phyloP scores from a whole-genome alignment of 2,329 filamentous ascomycete genomes.

The Graphiopsis chlorocephala region DNA sequence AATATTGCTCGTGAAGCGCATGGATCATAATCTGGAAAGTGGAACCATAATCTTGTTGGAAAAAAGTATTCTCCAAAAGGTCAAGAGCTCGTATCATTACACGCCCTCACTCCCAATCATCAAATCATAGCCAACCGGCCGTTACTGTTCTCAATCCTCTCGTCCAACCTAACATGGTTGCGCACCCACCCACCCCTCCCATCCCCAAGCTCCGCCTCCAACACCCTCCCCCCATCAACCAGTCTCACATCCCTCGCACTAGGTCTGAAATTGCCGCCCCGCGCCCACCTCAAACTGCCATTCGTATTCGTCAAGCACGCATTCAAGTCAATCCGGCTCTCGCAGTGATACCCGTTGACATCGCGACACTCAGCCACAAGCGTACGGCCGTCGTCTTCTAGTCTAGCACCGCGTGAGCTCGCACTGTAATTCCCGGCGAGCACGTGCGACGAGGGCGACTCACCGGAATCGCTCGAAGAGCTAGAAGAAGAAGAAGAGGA shows the following conservation, averaged over 20 bases:
- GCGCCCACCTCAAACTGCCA: slow-evolving; percentile 37
- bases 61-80: no score
- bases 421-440: slow-evolving; percentile 41
- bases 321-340: slow-evolving; percentile 38
- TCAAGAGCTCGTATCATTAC: not conserved
- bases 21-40: no score
- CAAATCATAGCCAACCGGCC: slow-evolving; percentile 35
- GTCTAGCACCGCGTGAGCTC: slow-evolving; percentile 28
- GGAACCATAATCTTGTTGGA: no score
- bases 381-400: slow-evolving; percentile 36
- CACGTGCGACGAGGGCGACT: slow-evolving; percentile 16
- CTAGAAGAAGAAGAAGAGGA: slow-evolving; percentile 20
- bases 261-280: slow-evolving; percentile 38
- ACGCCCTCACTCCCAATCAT: not conserved
- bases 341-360: slow-evolving; percentile 32
- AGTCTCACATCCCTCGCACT: slow-evolving; percentile 34
- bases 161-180: slow-evolving; percentile 36
- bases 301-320: slow-evolving; percentile 38
- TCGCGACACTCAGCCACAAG: slow-evolving; percentile 39
- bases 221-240: slow-evolving; percentile 31
- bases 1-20: no score
- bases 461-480: slow-evolving; percentile 22
- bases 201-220: slow-evolving; percentile 38
- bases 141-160: slow-evolving; percentile 40
- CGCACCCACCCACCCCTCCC: slow-evolving; percentile 34